Percentiles rank a stretch among this genome's conserved stretches.
Conservation (phyloP, 371 early-diverging fungal genomes). For the Rhizopus microsporus region DNA sequence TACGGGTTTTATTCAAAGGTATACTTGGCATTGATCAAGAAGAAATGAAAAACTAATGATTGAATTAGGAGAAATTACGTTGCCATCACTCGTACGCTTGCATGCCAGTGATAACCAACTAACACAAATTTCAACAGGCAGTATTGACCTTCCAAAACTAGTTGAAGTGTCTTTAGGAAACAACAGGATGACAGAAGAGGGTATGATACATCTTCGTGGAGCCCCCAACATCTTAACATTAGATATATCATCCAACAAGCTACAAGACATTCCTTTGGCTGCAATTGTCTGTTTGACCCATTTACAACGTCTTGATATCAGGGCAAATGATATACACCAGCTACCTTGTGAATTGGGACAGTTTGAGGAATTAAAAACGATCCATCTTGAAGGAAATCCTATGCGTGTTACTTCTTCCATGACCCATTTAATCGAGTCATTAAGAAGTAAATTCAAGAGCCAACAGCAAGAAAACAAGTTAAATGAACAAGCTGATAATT, state of each 20-base stretch:
- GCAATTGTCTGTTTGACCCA: slow-evolving; percentile 42
- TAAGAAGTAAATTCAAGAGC: slow-evolving; percentile 33
- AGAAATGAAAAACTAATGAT: neutral
- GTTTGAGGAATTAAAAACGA: slow-evolving; percentile 45
- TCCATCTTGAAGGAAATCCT: slow-evolving; percentile 63
- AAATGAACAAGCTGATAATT: slow-evolving; percentile 3
- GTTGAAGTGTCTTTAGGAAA: slow-evolving; percentile 57
- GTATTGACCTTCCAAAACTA: slow-evolving; percentile 48
- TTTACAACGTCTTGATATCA: slow-evolving; percentile 63
- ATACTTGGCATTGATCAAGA: slow-evolving; percentile 1
- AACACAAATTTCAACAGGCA: slow-evolving; percentile 22
- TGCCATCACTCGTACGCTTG: slow-evolving; percentile 54
- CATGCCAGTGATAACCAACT: slow-evolving; percentile 61
- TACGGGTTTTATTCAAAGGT: slow-evolving; percentile 33
- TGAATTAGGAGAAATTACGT: slow-evolving; percentile 5
- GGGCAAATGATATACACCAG: slow-evolving; percentile 56
- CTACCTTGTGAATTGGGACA: slow-evolving; percentile 60
- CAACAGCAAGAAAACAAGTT: slow-evolving; percentile 9
- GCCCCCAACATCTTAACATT: slow-evolving; percentile 58
- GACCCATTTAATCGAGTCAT: slow-evolving; percentile 50
- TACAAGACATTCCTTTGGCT: slow-evolving; percentile 52
- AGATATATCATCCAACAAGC: slow-evolving; percentile 65
- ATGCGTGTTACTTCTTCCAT: slow-evolving; percentile 51
- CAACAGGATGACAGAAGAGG: slow-evolving; percentile 41
- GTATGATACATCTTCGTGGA: slow-evolving; percentile 17